A percentile compares a stretch with the other conserved stretches of the same genome.
phyloP scores from a whole-genome alignment of 139 green algal species.

The Pseudopediastrum boryanum region DNA sequence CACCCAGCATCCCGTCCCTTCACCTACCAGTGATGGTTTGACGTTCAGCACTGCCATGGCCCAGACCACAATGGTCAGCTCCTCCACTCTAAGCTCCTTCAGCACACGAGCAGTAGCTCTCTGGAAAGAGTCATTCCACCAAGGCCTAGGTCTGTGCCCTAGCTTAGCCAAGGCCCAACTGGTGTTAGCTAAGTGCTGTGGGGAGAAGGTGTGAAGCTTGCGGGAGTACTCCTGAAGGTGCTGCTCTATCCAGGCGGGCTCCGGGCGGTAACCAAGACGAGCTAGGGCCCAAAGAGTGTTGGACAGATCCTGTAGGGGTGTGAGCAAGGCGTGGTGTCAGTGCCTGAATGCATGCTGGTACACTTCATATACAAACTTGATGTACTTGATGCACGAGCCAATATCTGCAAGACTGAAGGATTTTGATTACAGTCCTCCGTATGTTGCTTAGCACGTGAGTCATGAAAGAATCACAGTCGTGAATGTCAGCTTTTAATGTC shows the following conservation, averaged over 20 bases:
- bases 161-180: constrained; percentile 27
- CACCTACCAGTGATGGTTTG: too few relatives aligned
- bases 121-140: not conserved
- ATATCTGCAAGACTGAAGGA: too few relatives aligned
- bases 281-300: constrained; percentile 31
- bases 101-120: not conserved
- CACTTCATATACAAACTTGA: too few relatives aligned
- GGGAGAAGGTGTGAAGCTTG: constrained; percentile 10
- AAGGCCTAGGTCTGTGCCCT: constrained; percentile 8
- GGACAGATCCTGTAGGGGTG: constrained; percentile 25
- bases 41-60: constrained; percentile 30
- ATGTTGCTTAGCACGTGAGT: too few relatives aligned
- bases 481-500: too few relatives aligned
- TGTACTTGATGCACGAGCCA: too few relatives aligned
- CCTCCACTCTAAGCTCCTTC: constrained; percentile 7
- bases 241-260: constrained; percentile 28
- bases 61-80: constrained; percentile 28
- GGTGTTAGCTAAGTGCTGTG: constrained; percentile 23
- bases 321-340: too few relatives aligned
- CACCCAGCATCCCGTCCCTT: too few relatives aligned
- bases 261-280: not conserved
- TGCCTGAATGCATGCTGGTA: too few relatives aligned
- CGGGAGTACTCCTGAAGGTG: not conserved
- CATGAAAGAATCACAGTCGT: too few relatives aligned
- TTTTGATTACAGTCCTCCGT: too few relatives aligned